Conservation (phyloP, 257 asterid genomes). For the Ocimum tenuiflorum region DNA sequence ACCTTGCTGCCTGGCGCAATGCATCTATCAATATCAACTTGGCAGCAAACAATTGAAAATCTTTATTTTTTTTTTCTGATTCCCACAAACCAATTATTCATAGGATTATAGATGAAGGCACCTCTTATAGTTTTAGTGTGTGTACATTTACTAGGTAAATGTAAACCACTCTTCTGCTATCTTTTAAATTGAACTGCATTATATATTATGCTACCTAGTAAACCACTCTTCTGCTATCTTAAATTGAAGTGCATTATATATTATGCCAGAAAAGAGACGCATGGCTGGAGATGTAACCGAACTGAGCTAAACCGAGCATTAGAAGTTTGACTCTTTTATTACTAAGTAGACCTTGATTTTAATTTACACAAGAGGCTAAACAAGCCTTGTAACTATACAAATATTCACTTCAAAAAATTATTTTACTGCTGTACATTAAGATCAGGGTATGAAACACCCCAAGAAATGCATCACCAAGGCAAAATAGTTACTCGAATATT, state of each 20-base stretch:
- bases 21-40: background rate
- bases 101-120: background rate
- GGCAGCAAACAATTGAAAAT: background rate
- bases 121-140: background rate
- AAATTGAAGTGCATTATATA: background rate
- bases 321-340: background rate
- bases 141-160: background rate
- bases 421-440: no score
- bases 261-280: background rate
- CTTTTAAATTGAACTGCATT: background rate
- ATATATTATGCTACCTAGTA: background rate
- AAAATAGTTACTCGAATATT: background rate
- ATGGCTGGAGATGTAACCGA: background rate
- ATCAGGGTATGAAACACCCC: background rate
- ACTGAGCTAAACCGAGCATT: background rate
- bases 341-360: background rate
- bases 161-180: no score
- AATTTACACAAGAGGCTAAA: background rate
- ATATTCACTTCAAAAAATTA: no score
- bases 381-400: no score
- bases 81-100: background rate
- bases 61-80: background rate
- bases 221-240: background rate
- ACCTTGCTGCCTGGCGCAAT: background rate
- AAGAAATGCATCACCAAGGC: constrained; percentile 5